Percentiles rank a stretch among this genome's conserved stretches.
Conservation (phyloP, 495 filamentous ascomycete genomes). For the Chaetomidium leptoderma region DNA sequence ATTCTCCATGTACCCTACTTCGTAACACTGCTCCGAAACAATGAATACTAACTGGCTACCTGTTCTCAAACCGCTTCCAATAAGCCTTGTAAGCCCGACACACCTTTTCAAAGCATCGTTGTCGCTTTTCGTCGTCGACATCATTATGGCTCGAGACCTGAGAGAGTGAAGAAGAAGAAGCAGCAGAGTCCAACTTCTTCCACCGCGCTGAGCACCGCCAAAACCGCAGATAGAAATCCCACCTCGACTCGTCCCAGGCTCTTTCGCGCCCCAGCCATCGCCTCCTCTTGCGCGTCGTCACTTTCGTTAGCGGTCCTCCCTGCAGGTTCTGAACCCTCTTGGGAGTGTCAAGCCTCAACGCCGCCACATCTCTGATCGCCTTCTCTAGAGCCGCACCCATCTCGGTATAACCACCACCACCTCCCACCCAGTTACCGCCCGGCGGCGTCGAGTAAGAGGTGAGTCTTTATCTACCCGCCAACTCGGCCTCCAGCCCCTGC, state of each 20-base stretch:
- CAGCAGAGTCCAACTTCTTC: neutral
- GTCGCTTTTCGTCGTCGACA: too few relatives aligned
- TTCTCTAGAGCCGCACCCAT: too few relatives aligned
- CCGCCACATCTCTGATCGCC: neutral
- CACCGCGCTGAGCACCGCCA: neutral
- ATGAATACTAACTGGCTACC: too few relatives aligned
- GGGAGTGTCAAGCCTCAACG: neutral
- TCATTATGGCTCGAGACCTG: too few relatives aligned
- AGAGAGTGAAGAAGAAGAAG: neutral
- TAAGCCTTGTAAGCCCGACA: too few relatives aligned
- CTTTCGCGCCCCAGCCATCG: neutral
- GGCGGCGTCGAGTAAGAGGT: neutral
- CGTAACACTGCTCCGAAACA: too few relatives aligned
- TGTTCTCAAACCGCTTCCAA: too few relatives aligned
- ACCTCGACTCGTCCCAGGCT: neutral
- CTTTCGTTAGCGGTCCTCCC: neutral
- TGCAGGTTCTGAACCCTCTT: neutral
- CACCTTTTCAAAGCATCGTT: too few relatives aligned
- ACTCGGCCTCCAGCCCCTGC: slow-evolving; percentile 75
- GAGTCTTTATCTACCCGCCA: slow-evolving; percentile 52
- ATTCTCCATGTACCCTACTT: too few relatives aligned
- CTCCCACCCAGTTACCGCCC: neutral
- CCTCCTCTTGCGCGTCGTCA: neutral
- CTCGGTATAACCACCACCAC: too few relatives aligned
- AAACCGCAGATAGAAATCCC: neutral